These are phyloP conservation scores for Pyrrhoderma noxium DNA, from an alignment of 1,284 basidiomycete genomes.

Conservation along the genomic window DNA sequence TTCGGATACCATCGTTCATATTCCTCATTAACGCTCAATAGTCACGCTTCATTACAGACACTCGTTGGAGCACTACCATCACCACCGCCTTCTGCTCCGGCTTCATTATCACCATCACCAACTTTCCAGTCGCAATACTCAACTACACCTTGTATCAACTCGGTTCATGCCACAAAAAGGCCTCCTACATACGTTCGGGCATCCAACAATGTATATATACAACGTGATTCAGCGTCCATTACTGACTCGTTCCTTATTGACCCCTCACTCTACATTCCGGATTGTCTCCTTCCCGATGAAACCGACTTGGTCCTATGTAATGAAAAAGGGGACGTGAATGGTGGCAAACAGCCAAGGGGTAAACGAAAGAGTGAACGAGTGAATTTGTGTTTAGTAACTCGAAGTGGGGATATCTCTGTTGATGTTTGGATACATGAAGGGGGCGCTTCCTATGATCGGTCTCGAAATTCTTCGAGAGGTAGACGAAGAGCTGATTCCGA, in stretches of 20 bases:
- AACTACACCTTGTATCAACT: background rate
- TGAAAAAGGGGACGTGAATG: background rate
- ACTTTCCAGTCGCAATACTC: background rate
- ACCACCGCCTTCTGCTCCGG: background rate
- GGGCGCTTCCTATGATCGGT: background rate
- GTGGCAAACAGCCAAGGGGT: background rate
- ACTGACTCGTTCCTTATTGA: constrained; percentile 15
- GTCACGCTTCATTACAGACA: constrained; percentile 8
- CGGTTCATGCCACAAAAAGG: background rate
- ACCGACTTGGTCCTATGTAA: constrained; percentile 2
- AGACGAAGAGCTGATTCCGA: too few relatives aligned
- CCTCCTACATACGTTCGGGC: constrained; percentile 11
- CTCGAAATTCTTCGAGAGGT: background rate
- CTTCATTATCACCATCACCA: constrained; percentile 1
- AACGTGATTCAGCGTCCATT: constrained; percentile 10
- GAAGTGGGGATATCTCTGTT: constrained; percentile 11
- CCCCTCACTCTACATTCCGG: constrained; percentile 11
- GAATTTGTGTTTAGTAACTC: constrained; percentile 9
- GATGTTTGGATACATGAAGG: constrained; percentile 17
- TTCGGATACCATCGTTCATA: background rate
- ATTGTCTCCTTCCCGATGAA: constrained; percentile 15
- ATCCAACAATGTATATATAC: constrained; percentile 14
- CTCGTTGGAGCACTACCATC: background rate
- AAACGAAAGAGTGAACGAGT: constrained; percentile 9
- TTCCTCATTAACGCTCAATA: constrained; percentile 7